phyloP scores from a whole-genome alignment of 192 early-diverging fungal genomes.

The Irineochytrium annulatum region DNA sequence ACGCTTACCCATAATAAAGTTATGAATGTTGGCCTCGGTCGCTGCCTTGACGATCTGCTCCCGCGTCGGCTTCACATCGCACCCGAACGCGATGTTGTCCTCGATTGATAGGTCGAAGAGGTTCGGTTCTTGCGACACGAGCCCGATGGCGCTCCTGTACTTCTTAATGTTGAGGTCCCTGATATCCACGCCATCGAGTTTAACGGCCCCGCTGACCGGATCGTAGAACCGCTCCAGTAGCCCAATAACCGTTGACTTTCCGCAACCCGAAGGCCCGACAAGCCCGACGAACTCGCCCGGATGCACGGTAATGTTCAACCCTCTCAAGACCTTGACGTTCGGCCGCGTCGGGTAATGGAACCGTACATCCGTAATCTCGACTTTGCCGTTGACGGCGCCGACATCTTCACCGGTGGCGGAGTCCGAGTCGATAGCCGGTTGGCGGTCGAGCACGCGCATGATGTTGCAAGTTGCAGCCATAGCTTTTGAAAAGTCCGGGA shows the following conservation, averaged over 20 bases:
- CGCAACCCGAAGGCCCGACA: conserved; percentile 77
- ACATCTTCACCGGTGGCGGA: conserved; percentile 34
- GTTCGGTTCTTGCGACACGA: conserved; percentile 53
- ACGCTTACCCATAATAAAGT: conserved; percentile 61
- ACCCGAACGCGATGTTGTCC: conserved; percentile 72
- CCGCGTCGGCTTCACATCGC: conserved; percentile 60
- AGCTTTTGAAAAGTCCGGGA: conserved; percentile 48
- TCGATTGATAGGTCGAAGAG: conserved; percentile 43
- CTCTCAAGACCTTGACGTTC: conserved; percentile 45
- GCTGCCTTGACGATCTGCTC: conserved; percentile 62
- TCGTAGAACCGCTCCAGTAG: conserved; percentile 73
- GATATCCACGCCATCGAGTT: conserved; percentile 58
- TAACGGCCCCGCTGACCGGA: conserved; percentile 46
- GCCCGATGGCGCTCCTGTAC: conserved; percentile 63
- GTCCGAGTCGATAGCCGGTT: conserved; percentile 50
- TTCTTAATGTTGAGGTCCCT: conserved; percentile 61
- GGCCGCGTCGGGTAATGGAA: conserved; percentile 62
- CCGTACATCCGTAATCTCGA: conserved; percentile 45
- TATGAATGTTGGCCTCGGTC: conserved; percentile 67
- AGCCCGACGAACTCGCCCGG: conserved; percentile 60
- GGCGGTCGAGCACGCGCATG: conserved; percentile 35
- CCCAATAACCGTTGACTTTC: conserved; percentile 60
- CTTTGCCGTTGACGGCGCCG: conserved; percentile 27
- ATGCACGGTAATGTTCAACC: conserved; percentile 49
- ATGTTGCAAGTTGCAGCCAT: conserved; percentile 38